Conservation (phyloP, 805 yeast genomes). For the Kluyveromyces nonfermentans region DNA sequence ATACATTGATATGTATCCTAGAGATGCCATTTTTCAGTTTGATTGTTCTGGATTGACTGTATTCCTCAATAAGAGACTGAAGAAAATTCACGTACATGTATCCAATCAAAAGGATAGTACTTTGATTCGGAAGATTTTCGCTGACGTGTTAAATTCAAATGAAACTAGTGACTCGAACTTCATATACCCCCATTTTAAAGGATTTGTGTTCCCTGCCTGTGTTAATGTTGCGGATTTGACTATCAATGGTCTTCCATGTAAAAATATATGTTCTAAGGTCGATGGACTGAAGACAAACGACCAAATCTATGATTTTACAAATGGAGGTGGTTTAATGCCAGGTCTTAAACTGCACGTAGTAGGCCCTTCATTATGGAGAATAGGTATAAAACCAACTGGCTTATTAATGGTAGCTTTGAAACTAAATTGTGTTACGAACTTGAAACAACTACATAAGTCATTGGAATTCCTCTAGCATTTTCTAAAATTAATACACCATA, state of each 20-base stretch:
- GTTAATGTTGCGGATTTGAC: conserved; percentile 12
- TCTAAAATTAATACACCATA: not conserved
- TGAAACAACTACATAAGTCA: conserved; percentile 16
- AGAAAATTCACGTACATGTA: conserved; percentile 17
- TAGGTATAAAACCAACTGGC: conserved; percentile 12
- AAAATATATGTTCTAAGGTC: conserved; percentile 13
- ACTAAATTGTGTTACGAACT: conserved; percentile 12
- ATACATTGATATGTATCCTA: conserved; percentile 30
- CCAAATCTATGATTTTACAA: conserved; percentile 13
- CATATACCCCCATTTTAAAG: not conserved
- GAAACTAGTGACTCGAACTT: not conserved
- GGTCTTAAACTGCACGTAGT: conserved; percentile 15
- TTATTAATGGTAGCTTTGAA: conserved; percentile 18
- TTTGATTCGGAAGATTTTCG: not conserved
- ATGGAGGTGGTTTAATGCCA: conserved; percentile 5
- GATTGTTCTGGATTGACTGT: conserved; percentile 24
- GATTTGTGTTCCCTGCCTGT: conserved; percentile 12
- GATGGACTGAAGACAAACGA: conserved; percentile 11
- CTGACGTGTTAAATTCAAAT: not conserved
- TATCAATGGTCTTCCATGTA: conserved; percentile 13
- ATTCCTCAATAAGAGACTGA: conserved; percentile 26
- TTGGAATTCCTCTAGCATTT: conserved; percentile 9
- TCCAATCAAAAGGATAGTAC: conserved; percentile 6
- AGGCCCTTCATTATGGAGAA: conserved; percentile 18
- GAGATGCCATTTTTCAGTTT: conserved; percentile 38